These are phyloP conservation scores for Groenewaldozyma salmanticensis DNA, from an alignment of 805 yeast genomes.

Conservation along the genomic window DNA sequence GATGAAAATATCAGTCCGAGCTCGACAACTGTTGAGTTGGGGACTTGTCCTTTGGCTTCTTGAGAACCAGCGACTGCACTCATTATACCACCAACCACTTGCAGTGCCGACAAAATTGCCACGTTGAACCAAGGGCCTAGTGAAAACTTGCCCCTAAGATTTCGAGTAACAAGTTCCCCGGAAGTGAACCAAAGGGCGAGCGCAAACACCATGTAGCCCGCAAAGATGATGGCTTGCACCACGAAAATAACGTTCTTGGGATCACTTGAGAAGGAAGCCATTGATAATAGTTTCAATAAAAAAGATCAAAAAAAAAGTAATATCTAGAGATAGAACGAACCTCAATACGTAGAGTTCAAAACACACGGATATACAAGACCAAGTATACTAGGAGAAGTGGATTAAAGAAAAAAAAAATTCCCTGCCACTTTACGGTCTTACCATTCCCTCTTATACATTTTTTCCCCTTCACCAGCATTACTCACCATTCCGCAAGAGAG, in stretches of 20 bases:
- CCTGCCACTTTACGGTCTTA: no score
- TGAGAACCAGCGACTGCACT: constrained; percentile 2
- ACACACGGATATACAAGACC: no score
- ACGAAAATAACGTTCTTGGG: constrained; percentile 8
- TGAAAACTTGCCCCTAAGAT: no score
- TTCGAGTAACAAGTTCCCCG: no score
- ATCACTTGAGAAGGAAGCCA: constrained; percentile 3
- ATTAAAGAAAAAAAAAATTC: no score
- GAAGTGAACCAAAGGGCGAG: no score
- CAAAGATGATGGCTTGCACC: constrained; percentile 6
- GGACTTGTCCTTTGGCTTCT: constrained; percentile 1
- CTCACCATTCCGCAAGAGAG: no score
- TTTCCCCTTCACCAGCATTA: no score
- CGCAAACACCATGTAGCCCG: background rate
- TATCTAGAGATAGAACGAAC: no score
- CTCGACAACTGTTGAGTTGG: constrained; percentile 2
- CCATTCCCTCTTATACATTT: no score
- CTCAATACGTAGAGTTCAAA: no score
- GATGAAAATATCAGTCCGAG: constrained; percentile 7
- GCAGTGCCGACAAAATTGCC: constrained; percentile 4
- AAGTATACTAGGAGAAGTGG: no score
- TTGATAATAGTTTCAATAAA: background rate
- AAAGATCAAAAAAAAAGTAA: background rate
- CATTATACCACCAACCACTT: constrained; percentile 8
- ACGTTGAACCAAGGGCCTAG: constrained; percentile 5